Conservation (phyloP, 495 filamentous ascomycete genomes). For the Penicillium parvum region DNA sequence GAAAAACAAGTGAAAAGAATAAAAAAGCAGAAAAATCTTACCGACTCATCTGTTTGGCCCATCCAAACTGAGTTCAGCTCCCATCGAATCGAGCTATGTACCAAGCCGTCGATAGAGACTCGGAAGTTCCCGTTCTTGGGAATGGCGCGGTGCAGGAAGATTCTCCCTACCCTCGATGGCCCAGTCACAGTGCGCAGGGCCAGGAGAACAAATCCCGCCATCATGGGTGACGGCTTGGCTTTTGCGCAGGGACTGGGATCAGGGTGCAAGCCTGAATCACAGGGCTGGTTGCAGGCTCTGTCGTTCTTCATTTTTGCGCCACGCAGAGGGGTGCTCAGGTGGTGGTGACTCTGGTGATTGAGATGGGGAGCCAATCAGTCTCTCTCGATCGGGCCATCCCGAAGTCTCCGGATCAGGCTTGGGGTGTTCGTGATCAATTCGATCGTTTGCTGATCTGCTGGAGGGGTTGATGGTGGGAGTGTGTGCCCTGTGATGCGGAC, state of each 20-base stretch:
- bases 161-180: neutral
- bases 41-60: neutral
- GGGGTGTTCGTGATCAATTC: neutral
- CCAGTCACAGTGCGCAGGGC: conserved; percentile 3
- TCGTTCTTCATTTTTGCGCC: no score
- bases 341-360: no score
- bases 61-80: conserved; percentile 3
- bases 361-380: no score
- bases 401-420: neutral
- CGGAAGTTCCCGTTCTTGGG: conserved; percentile 15
- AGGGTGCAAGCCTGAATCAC: no score
- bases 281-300: no score
- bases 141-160: neutral
- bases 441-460: conserved; percentile 11
- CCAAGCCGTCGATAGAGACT: conserved; percentile 1
- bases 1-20: no score
- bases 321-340: no score
- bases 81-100: no score
- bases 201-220: conserved; percentile 1
- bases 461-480: no score
- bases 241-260: conserved; percentile 3
- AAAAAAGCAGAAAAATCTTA: conserved; percentile 5
- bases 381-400: conserved; percentile 1
- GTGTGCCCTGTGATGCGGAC: neutral
- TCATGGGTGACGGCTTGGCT: conserved; percentile 6